Percentiles rank a stretch among this genome's conserved stretches.
Evolutionary conservation across 1,284 basidiomycete species (phyloP).

Genomic region (Thelephora terrestris): DNA sequence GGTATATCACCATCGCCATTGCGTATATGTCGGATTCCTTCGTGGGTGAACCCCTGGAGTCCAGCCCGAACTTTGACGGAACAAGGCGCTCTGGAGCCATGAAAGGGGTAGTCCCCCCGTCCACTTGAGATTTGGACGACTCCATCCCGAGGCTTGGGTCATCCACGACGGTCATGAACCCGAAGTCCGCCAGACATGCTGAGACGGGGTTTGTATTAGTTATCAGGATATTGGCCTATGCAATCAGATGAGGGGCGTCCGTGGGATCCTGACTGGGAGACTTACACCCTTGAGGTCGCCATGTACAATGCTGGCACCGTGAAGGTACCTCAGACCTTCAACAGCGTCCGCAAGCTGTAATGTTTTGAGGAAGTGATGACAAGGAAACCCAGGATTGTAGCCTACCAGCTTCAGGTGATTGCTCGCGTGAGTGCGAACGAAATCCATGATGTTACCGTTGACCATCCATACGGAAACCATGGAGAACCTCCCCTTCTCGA

Average conservation of each 20-base stretch:
- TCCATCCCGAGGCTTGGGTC: not conserved
- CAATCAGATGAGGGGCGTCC: not conserved
- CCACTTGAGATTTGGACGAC: not conserved
- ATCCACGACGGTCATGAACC: not conserved
- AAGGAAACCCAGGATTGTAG: not conserved
- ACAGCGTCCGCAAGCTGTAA: not conserved
- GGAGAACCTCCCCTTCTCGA: not conserved
- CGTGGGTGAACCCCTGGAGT: not conserved
- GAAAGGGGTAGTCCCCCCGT: not conserved
- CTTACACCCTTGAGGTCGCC: not conserved
- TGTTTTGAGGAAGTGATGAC: not conserved
- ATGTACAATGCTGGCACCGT: not conserved
- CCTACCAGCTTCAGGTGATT: not conserved
- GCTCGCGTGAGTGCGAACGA: not conserved
- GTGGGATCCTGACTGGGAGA: not conserved
- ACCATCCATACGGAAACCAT: constrained; percentile 2
- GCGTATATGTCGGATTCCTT: not conserved
- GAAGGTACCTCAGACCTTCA: not conserved
- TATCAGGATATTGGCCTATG: not conserved
- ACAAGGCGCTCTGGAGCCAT: not conserved
- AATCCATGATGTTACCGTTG: not conserved
- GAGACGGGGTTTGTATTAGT: constrained; percentile 12
- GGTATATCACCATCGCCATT: not conserved
- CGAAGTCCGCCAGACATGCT: not conserved
- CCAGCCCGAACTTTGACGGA: not conserved